Conservation (phyloP, 2,329 filamentous ascomycete genomes). For the Calonectria naviculata region DNA sequence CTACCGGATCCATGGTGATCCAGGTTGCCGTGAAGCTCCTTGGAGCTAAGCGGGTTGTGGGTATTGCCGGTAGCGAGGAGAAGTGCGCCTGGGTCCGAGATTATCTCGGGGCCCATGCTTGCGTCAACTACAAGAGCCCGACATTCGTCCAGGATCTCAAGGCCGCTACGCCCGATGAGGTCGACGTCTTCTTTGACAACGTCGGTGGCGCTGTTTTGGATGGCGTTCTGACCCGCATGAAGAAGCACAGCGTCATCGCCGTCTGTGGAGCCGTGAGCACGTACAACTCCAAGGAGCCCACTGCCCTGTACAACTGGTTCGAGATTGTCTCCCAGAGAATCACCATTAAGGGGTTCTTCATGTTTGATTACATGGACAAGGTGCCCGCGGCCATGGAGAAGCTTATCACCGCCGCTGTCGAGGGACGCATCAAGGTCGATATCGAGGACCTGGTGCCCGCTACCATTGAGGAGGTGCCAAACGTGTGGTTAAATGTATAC, state of each 20-base stretch:
- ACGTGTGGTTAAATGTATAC: conserved; percentile 22
- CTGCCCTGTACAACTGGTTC: conserved; percentile 43
- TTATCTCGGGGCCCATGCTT: conserved; percentile 40
- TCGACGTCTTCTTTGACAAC: conserved; percentile 44
- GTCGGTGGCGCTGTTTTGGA: conserved; percentile 41
- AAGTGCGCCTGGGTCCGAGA: conserved; percentile 43
- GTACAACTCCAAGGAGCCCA: conserved; percentile 42
- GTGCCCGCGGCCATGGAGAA: conserved; percentile 38
- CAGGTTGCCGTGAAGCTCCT: conserved; percentile 43
- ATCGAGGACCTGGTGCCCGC: conserved; percentile 33
- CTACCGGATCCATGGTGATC: conserved; percentile 43
- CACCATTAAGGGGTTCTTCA: conserved; percentile 40
- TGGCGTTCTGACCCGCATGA: conserved; percentile 41
- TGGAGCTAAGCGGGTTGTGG: conserved; percentile 41
- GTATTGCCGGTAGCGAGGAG: conserved; percentile 41
- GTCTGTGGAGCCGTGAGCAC: conserved; percentile 41
- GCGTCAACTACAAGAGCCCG: conserved; percentile 45
- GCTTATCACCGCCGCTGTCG: conserved; percentile 39
- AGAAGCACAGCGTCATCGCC: conserved; percentile 38
- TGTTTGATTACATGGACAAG: conserved; percentile 45
- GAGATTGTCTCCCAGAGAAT: conserved; percentile 41
- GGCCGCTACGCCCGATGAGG: conserved; percentile 40
- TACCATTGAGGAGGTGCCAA: conserved; percentile 24
- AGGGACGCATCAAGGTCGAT: conserved; percentile 37
- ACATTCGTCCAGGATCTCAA: conserved; percentile 42